Conservation (phyloP, 129 eudicot species). For the Glebionis coronaria region DNA sequence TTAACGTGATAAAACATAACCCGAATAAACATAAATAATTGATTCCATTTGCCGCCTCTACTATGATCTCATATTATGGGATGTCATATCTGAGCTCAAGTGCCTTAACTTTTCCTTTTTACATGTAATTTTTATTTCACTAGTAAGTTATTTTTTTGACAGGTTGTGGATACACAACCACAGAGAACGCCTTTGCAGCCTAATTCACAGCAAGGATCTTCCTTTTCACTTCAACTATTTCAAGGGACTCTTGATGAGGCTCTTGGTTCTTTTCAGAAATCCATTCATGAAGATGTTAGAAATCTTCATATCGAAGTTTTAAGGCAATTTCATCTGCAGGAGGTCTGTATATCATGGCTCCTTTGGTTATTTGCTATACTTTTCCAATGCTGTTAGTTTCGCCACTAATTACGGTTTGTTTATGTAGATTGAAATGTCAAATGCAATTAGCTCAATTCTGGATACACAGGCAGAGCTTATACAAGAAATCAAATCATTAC, state of each 20-base stretch:
- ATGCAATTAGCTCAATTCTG: conserved; percentile 50
- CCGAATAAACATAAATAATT: too few species aligned
- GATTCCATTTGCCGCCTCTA: too few species aligned
- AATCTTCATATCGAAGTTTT: conserved; percentile 91
- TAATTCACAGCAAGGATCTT: conserved; percentile 72
- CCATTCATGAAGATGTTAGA: conserved; percentile 94
- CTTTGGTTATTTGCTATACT: too few species aligned
- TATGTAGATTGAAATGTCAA: conserved; percentile 73
- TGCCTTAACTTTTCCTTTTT: neutral
- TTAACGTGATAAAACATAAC: too few species aligned
- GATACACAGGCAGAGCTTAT: conserved; percentile 85
- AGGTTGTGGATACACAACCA: conserved; percentile 58
- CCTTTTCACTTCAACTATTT: conserved; percentile 87
- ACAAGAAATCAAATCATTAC: conserved; percentile 69
- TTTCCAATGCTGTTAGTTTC: conserved; percentile 4
- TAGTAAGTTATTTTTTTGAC: conserved; percentile 8
- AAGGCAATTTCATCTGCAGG: conserved; percentile 93
- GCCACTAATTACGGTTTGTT: conserved; percentile 10
- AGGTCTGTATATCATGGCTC: conserved; percentile 43
- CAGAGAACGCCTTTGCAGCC: conserved; percentile 47
- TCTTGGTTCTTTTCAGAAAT: conserved; percentile 84
- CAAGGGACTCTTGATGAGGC: conserved; percentile 94
- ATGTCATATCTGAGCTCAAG: neutral
- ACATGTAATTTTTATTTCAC: neutral
- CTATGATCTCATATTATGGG: neutral